Evolutionary conservation across 805 yeast genomes (phyloP).

Genomic region (Sugiyamaella americana): DNA sequence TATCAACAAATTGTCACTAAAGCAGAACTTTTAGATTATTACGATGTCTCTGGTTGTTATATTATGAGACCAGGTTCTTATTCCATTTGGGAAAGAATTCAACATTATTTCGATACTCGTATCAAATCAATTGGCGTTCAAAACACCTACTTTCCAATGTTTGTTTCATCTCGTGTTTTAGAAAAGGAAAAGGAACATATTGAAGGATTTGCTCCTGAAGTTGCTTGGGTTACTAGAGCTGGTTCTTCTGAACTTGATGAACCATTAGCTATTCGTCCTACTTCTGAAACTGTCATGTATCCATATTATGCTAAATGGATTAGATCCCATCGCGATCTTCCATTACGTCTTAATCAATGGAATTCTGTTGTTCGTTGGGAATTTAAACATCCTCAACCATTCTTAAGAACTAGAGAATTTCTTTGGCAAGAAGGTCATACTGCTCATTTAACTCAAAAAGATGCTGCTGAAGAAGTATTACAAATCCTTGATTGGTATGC

Average conservation of each 20-base stretch:
- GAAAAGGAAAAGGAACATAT: slow-evolving; percentile 98
- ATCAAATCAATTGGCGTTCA: slow-evolving; percentile 88
- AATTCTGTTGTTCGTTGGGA: slow-evolving; percentile 99
- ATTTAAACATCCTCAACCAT: slow-evolving; percentile 99
- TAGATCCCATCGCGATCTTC: slow-evolving; percentile 96
- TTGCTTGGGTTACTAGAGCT: slow-evolving; percentile 98
- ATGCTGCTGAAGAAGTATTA: slow-evolving; percentile 75
- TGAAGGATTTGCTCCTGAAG: slow-evolving; percentile 99
- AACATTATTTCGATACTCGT: slow-evolving; percentile 70
- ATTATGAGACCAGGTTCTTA: slow-evolving; percentile 95
- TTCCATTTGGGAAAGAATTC: slow-evolving; percentile 90
- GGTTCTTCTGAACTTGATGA: slow-evolving; percentile 92
- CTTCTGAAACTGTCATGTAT: slow-evolving; percentile 99
- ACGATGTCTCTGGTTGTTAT: slow-evolving; percentile 98
- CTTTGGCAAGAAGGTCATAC: slow-evolving; percentile 99
- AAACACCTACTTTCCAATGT: slow-evolving; percentile 98
- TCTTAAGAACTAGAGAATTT: slow-evolving; percentile 96
- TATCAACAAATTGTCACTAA: slow-evolving; percentile 93
- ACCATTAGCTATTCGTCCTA: slow-evolving; percentile 98
- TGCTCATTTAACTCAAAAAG: slow-evolving; percentile 80
- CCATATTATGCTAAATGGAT: slow-evolving; percentile 99
- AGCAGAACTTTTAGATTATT: slow-evolving; percentile 98
- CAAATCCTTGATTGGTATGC: slow-evolving; percentile 84
- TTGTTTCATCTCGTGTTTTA: slow-evolving; percentile 84
- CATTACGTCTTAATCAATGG: slow-evolving; percentile 96